phyloP scores from a whole-genome alignment of 768 basidiomycete species.

The Termitomyces sp. region DNA sequence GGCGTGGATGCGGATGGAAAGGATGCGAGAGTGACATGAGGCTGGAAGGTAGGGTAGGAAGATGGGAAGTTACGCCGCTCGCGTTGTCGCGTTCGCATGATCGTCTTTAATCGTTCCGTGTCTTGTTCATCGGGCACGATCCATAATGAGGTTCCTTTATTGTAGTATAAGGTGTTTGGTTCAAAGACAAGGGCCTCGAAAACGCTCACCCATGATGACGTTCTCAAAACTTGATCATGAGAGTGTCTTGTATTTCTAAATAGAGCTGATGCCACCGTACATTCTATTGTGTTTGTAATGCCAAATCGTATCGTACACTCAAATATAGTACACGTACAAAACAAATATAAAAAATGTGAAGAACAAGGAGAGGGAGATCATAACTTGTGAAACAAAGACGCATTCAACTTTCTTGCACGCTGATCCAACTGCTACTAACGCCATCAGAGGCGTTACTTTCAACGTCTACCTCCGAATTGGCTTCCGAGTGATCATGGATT shows the following conservation, averaged over 20 bases:
- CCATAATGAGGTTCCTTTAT: constrained; percentile 60
- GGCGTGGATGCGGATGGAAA: constrained; percentile 24
- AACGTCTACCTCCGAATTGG: constrained; percentile 59
- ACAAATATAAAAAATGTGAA: not conserved
- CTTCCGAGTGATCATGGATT: constrained; percentile 26
- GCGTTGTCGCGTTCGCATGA: constrained; percentile 35
- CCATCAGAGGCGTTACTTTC: constrained; percentile 56
- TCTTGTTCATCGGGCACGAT: constrained; percentile 52
- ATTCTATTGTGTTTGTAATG: not conserved
- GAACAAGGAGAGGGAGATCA: not conserved
- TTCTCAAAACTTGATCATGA: not conserved
- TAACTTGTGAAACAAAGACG: not conserved
- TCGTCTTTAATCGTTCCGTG: constrained; percentile 32
- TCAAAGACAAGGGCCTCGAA: not conserved
- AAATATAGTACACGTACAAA: constrained; percentile 2
- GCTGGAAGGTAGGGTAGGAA: constrained; percentile 57
- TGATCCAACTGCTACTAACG: constrained; percentile 70
- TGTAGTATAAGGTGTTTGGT: not conserved
- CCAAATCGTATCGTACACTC: constrained; percentile 9
- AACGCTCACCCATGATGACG: constrained; percentile 9
- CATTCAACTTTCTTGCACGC: constrained; percentile 28
- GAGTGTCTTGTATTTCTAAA: not conserved
- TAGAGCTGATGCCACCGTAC: not conserved
- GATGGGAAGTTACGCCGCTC: constrained; percentile 17
- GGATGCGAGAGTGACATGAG: constrained; percentile 66